Evolutionary conservation across 805 yeast genomes (phyloP).

Genomic region (Hanseniaspora lindneri): DNA sequence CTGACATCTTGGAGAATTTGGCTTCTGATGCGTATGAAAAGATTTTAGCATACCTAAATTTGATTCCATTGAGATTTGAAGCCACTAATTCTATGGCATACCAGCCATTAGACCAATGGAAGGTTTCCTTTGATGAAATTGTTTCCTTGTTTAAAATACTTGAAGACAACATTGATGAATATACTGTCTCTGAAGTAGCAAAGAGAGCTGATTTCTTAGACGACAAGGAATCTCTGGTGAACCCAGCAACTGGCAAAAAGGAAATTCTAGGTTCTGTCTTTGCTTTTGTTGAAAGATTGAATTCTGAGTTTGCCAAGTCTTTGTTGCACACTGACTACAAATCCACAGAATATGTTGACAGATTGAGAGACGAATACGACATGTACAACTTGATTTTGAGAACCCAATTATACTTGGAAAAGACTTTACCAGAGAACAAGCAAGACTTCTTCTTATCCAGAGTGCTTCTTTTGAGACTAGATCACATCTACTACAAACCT

Average conservation of each 20-base stretch:
- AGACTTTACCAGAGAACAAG: slow-evolving; percentile 37
- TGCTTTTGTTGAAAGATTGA: slow-evolving; percentile 82
- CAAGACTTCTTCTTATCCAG: slow-evolving; percentile 55
- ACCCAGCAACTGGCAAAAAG: slow-evolving; percentile 50
- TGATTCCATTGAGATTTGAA: slow-evolving; percentile 83
- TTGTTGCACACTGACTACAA: slow-evolving; percentile 87
- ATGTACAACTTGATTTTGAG: slow-evolving; percentile 69
- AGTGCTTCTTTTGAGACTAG: slow-evolving; percentile 70
- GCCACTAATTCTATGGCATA: slow-evolving; percentile 51
- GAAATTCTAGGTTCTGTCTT: slow-evolving; percentile 73
- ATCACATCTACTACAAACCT: slow-evolving; percentile 89
- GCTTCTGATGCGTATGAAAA: slow-evolving; percentile 56
- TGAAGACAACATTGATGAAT: slow-evolving; percentile 46
- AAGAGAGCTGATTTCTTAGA: slow-evolving; percentile 56
- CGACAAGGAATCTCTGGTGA: slow-evolving; percentile 55
- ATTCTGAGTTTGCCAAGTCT: slow-evolving; percentile 84
- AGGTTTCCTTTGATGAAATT: slow-evolving; percentile 51
- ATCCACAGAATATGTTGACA: slow-evolving; percentile 80
- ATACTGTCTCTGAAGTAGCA: slow-evolving; percentile 70
- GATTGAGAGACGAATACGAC: slow-evolving; percentile 74
- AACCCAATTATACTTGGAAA: slow-evolving; percentile 75
- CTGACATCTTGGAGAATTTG: slow-evolving; percentile 40
- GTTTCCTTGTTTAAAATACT: slow-evolving; percentile 51
- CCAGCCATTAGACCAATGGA: slow-evolving; percentile 78
- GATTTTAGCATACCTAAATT: slow-evolving; percentile 63